Base-by-base conservation (phyloP, 83 land plant genomes). In the Picea engelmannii region DNA sequence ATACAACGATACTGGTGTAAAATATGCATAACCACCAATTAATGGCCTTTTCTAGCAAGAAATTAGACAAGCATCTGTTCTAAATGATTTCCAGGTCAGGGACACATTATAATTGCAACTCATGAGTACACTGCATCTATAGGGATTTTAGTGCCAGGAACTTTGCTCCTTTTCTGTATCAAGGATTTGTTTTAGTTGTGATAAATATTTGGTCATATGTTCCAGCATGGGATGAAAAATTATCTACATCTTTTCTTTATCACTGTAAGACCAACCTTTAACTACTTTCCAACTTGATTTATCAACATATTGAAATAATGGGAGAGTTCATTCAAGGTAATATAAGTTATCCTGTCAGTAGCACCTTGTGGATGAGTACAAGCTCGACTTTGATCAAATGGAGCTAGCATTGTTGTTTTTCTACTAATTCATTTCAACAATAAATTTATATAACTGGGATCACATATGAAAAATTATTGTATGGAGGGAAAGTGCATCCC, bases 181-280 rank as follows among this genome's bases (percentile, higher is more conserved):
- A 35, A 35, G 38, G 38, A 4, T 0, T 35, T 35, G 38, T 35
- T 35, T 35, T 35, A 35, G 38, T 3, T 35, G 4, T 35, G 4
- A 35, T 2, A 35, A 2, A 35, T 35, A 2, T 35, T 35, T 35
- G 38, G 38, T 35, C 38, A 35, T 35, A 35, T 35, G 4, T 35
- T 35, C 97, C 97, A 95, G 23, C 94, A 70, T 13, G 84, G 86
- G 75, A 95, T 95, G 9, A 90, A 90, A 16, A 93, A 88, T 84
- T 95, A 94, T 81, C 97, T 80, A 79, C 95, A 95, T 18, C 95
- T 73, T 79, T 88, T 95, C 89, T 93, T 95, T 64, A 95, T 68
- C 27, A 89, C 90, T 2, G 97, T 93, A 20, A 93, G 78, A 8
- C 96, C 95, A 23, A 95, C 96, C 20, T 88, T 90, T 81, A 95